phyloP scores from a whole-genome alignment of 257 asterid species.

The Przewalskia tangutica region DNA sequence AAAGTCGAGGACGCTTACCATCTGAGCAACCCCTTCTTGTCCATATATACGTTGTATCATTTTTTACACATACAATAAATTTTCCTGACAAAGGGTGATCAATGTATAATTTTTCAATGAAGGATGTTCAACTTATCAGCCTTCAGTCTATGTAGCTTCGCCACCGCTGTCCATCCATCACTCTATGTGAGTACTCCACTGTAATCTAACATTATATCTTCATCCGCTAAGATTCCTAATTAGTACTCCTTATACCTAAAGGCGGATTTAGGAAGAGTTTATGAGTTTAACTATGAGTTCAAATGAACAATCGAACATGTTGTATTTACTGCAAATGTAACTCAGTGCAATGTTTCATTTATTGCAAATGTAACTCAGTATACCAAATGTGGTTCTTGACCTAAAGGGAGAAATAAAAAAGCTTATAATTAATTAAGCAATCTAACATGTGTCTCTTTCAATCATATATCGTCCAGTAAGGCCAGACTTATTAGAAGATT shows the following conservation, averaged over 20 bases:
- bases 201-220: neutral
- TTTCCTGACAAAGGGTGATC: too few species aligned
- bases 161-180: too few species aligned
- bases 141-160: too few species aligned
- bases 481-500: neutral
- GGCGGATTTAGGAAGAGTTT: neutral
- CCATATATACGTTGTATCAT: too few species aligned
- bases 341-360: too few species aligned
- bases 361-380: too few species aligned
- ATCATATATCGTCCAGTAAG: neutral
- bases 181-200: too few species aligned
- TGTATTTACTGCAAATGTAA: too few species aligned
- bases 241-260: neutral
- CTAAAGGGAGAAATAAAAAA: neutral
- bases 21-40: too few species aligned
- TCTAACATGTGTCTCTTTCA: neutral
- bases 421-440: neutral
- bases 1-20: too few species aligned
- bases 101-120: neutral
- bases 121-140: neutral
- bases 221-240: neutral
- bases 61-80: too few species aligned
- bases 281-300: neutral
- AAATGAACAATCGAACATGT: neutral
- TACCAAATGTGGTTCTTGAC: neutral